Evolutionary conservation across 169 alveolate species (phyloP), one percentile per base, ranked within the genome.

Genomic region (Babesia ovata): DNA sequence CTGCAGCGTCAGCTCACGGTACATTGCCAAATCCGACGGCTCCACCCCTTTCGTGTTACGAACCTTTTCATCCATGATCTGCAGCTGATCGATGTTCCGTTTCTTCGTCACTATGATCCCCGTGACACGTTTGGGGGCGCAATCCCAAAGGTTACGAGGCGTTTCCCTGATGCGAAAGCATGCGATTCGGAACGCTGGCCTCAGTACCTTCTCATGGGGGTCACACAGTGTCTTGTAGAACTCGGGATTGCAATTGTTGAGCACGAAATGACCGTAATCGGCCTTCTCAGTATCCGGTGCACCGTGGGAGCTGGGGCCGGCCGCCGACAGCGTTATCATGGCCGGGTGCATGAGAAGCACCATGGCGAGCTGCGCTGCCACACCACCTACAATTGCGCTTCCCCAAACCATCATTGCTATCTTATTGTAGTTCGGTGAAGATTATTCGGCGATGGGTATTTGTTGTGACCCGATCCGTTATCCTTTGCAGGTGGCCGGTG

Each of bases 1-100:
- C 22, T 14, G 24, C 24, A 63, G 26, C 17, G 60, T 48, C 58
- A 63, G 39, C 53, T 63, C 73, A 0, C 58, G 21, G 46, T 63
- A 24, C 33, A 63, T 0, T 14, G 1, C 0, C 24, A 22, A 2
- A 46, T 0, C 19, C 8, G 14, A 12, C 42, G 33, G 13, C 0
- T 4, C 28, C 17, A 4, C 12, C 56, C 13, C 2, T 4, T 4
- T 14, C 21, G 16, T 16, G 8, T 13, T 0, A 2, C 19, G 10
- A 8, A 7, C 26, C 26, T 2, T 8, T 4, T 0, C 2, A 24
- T 49, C 26, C 61, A 63, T 42, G 10, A 44, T 45, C 36, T 63
- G 46, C 0, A 52, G 12, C n/a, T 49, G 59, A 0, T 63, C 33
- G 28, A 48, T 0, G 50, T 17, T 63, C 53, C 0, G 42, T 24